phyloP scores from a whole-genome alignment of 148 eudicot species.

The Vaccinium corymbosum region DNA sequence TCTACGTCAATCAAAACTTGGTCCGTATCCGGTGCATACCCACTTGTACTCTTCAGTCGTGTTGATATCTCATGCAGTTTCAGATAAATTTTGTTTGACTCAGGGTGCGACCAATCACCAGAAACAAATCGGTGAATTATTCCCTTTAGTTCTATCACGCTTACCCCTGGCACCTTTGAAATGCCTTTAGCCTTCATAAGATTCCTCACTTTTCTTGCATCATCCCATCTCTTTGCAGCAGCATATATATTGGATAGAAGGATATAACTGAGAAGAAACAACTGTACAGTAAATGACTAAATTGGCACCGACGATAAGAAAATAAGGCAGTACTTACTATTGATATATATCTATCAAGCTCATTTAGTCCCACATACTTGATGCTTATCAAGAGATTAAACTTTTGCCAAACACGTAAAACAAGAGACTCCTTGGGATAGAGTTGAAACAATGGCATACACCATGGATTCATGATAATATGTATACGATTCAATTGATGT shows the following conservation, averaged over 20 bases:
- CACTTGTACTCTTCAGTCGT: conserved; percentile 13
- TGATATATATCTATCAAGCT: background rate
- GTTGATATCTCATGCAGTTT: conserved; percentile 22
- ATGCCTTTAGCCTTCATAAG: conserved; percentile 29
- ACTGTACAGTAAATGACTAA: background rate
- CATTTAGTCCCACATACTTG: too few species aligned
- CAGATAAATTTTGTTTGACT: conserved; percentile 17
- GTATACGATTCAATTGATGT: background rate
- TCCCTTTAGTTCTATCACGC: conserved; percentile 27
- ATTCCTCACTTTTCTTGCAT: conserved; percentile 24
- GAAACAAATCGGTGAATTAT: conserved; percentile 23
- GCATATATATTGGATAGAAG: conserved; percentile 33
- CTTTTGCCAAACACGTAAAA: background rate
- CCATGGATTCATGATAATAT: background rate
- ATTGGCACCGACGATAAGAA: background rate
- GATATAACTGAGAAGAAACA: conserved; percentile 19
- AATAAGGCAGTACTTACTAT: background rate
- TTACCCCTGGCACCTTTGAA: conserved; percentile 29
- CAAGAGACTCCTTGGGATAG: background rate
- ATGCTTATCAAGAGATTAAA: background rate
- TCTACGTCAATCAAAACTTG: conserved; percentile 21
- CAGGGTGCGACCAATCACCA: conserved; percentile 22
- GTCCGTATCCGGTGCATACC: conserved; percentile 21
- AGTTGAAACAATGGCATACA: background rate
- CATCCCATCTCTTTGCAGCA: conserved; percentile 33